Conservation (phyloP, 2,329 filamentous ascomycete genomes). For the Pseudopithomyces maydicus region DNA sequence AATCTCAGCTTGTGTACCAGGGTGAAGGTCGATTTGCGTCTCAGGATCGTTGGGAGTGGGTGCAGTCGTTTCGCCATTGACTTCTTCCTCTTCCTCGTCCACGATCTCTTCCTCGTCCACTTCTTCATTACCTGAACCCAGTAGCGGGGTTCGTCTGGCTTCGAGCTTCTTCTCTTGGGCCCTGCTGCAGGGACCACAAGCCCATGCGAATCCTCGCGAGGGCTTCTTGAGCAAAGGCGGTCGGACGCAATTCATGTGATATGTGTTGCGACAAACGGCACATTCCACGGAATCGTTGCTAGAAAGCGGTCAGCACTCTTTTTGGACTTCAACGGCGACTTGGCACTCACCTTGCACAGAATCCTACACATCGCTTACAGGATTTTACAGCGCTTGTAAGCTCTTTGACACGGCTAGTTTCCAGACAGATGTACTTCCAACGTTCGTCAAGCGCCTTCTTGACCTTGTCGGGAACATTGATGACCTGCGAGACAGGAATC, state of each 20-base stretch:
- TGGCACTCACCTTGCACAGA: constrained; percentile 80
- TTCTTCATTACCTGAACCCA: constrained; percentile 60
- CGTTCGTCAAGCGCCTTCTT: constrained; percentile 95
- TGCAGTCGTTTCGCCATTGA: constrained; percentile 67
- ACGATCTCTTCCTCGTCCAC: constrained; percentile 68
- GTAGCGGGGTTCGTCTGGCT: constrained; percentile 80
- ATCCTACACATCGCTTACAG: constrained; percentile 89
- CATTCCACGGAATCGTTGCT: constrained; percentile 96
- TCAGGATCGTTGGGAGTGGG: constrained; percentile 52
- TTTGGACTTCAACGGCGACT: neutral
- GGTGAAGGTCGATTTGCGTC: constrained; percentile 62
- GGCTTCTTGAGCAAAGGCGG: constrained; percentile 94
- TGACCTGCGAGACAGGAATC: constrained; percentile 87
- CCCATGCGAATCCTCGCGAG: constrained; percentile 96
- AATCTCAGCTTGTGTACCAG: constrained; percentile 81
- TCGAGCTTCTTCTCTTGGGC: constrained; percentile 94
- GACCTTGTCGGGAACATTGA: constrained; percentile 93
- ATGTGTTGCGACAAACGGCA: constrained; percentile 91
- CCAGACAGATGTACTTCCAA: constrained; percentile 95
- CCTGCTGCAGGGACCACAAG: constrained; percentile 92
- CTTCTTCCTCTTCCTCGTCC: constrained; percentile 72
- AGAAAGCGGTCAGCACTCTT: constrained; percentile 22
- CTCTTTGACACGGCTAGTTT: constrained; percentile 92
- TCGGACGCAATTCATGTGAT: constrained; percentile 97
- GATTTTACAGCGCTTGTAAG: constrained; percentile 93